Evolutionary conservation across 208 protist genomes (phyloP).

Genomic region (Crithidia brevicula): DNA sequence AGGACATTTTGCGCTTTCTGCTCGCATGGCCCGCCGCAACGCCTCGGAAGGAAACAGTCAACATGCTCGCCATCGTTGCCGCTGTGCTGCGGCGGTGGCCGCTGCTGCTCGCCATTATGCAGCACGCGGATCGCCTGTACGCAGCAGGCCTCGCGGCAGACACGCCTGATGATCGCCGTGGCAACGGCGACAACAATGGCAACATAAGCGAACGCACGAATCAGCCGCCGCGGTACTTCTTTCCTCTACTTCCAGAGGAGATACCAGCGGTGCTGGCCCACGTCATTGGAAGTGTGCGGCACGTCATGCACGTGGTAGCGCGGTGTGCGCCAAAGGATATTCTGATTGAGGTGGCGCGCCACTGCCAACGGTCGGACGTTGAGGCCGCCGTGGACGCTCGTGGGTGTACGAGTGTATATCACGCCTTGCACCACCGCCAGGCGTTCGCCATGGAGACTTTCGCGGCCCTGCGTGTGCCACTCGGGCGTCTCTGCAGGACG

Average conservation of each 20-base stretch:
- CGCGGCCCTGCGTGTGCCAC: constrained; percentile 49
- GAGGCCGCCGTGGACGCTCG: constrained; percentile 58
- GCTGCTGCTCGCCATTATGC: constrained; percentile 51
- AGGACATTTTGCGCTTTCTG: constrained; percentile 59
- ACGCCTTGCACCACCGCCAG: constrained; percentile 57
- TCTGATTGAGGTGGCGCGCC: constrained; percentile 53
- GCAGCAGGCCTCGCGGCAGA: constrained; percentile 9
- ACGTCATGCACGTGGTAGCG: constrained; percentile 74
- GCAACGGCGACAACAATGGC: background rate
- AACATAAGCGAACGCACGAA: background rate
- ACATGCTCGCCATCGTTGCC: constrained; percentile 51
- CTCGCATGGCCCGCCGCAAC: constrained; percentile 45
- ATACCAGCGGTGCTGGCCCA: constrained; percentile 54
- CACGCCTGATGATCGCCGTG: background rate
- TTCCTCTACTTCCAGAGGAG: constrained; percentile 49
- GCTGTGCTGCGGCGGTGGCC: constrained; percentile 57
- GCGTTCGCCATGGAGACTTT: constrained; percentile 53
- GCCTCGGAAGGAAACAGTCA: constrained; percentile 57
- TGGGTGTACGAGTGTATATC: constrained; percentile 65
- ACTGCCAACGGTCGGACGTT: constrained; percentile 63
- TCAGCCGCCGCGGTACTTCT: constrained; percentile 50
- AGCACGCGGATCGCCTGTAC: constrained; percentile 40
- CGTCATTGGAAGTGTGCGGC: constrained; percentile 51
- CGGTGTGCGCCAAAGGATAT: constrained; percentile 51
- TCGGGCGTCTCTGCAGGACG: constrained; percentile 49